Conservation (phyloP, 441 rosid genomes). For the Syzygium syzygioides region DNA sequence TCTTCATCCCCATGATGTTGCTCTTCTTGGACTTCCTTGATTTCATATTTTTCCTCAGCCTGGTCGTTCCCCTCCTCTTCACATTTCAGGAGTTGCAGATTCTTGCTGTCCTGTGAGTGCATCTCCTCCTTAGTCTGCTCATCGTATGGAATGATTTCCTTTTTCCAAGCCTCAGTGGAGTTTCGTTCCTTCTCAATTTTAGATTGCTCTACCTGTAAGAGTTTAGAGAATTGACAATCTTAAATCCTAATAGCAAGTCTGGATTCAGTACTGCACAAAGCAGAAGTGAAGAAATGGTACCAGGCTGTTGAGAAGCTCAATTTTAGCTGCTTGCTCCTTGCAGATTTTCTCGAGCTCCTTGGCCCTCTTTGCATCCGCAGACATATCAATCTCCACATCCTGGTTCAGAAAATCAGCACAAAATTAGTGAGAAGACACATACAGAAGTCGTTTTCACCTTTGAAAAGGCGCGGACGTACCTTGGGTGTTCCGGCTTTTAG, state of each 20-base stretch:
- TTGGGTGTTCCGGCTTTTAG: neutral
- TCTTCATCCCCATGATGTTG: slow-evolving; percentile 12
- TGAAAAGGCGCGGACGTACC: neutral
- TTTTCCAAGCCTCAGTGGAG: slow-evolving; percentile 2
- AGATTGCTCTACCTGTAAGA: slow-evolving; percentile 57
- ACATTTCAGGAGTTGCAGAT: slow-evolving; percentile 29
- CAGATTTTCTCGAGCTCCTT: slow-evolving; percentile 66
- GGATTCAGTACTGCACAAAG: neutral
- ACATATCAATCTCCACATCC: slow-evolving; percentile 27
- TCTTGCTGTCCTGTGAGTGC: slow-evolving; percentile 18
- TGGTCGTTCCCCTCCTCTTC: slow-evolving; percentile 14
- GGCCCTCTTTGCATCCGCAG: slow-evolving; percentile 31
- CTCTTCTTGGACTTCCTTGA: slow-evolving; percentile 47
- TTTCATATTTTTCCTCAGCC: slow-evolving; percentile 38
- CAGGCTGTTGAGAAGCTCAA: slow-evolving; percentile 58
- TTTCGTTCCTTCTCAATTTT: slow-evolving; percentile 28
- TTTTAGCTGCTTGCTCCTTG: slow-evolving; percentile 72
- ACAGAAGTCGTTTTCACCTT: neutral
- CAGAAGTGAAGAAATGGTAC: slow-evolving; percentile 25
- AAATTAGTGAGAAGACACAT: neutral
- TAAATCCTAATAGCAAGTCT: slow-evolving; percentile 4
- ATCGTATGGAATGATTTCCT: slow-evolving; percentile 21
- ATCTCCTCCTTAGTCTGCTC: slow-evolving; percentile 16
- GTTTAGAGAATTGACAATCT: slow-evolving; percentile 9
- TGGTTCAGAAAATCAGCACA: slow-evolving; percentile 19